Conservation (phyloP, 768 basidiomycete genomes). For the Leucosporidium yakuticum region DNA sequence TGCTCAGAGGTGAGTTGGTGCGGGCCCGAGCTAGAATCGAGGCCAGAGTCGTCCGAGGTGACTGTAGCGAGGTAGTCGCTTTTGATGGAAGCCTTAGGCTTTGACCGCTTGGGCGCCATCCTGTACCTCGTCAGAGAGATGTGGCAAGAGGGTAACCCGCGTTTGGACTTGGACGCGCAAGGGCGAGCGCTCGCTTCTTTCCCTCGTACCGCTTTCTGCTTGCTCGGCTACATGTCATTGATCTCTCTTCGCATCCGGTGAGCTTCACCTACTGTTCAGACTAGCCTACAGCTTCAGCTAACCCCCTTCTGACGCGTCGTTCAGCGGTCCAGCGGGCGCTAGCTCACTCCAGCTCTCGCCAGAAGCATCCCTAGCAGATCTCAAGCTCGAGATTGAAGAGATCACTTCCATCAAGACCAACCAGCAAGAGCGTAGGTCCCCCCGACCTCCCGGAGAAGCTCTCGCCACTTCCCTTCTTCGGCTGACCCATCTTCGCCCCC, state of each 20-base stretch:
- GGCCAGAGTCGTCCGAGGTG: not conserved
- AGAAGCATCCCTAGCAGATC: slow-evolving; percentile 61
- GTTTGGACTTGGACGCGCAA: not conserved
- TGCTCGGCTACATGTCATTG: not conserved
- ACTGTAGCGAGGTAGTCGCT: slow-evolving; percentile 5
- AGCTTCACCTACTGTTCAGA: not conserved
- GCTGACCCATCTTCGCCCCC: not conserved
- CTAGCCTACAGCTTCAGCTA: not conserved
- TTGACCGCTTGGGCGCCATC: slow-evolving; percentile 13
- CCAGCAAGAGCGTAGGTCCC: slow-evolving; percentile 66
- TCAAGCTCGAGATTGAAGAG: slow-evolving; percentile 65
- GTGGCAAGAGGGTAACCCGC: not conserved
- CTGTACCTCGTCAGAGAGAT: not conserved
- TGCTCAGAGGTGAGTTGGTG: slow-evolving; percentile 9
- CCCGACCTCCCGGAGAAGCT: not conserved
- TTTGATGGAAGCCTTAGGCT: not conserved
- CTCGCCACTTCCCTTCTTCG: no score
- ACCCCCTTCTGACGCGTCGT: no score
- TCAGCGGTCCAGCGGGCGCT: slow-evolving; percentile 44
- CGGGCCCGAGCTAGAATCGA: not conserved
- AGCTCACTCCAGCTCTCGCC: slow-evolving; percentile 61
- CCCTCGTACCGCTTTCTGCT: not conserved
- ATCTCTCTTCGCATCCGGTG: not conserved
- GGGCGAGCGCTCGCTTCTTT: no score
- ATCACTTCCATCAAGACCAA: slow-evolving; percentile 65